Evolutionary conservation across 2,329 filamentous ascomycete genomes (phyloP), one percentile per base, ranked within the genome.

Genomic region (Aureobasidium namibiae): DNA sequence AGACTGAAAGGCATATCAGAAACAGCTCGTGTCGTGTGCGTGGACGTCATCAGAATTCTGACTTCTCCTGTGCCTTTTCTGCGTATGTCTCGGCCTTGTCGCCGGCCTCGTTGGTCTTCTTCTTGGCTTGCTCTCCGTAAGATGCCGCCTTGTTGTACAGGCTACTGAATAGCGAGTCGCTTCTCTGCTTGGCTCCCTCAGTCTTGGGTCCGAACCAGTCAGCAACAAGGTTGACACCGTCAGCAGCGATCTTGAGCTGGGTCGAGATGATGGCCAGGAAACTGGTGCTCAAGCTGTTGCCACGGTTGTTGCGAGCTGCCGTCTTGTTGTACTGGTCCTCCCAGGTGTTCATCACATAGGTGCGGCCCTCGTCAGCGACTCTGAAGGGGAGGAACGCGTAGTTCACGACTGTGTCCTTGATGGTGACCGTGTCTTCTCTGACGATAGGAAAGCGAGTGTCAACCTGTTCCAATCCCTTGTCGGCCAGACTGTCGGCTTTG

Each of bases 401-500:
- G 62, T 84, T 81, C 68, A 80, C 82, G 64, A 84, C 80, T 0
- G 78, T 81, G 62, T 85, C 79, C 36, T 86, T 75, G 33, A 87
- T 66, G 63, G 74, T 77, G 60, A 66, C 63, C 1, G 77, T 79
- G 63, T 79, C 74, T 64, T 79, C 74, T 70, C 78, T 79, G 63
- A 80, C 76, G 39, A 85, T 80, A n/a, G 80, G 80, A 66, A 84
- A 85, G 4, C 80, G 64, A 78, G 78, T 56, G 65, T 79, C 77
- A 57, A 76, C 66, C 57, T 78, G 74, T 59, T 76, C 74, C 39
- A 77, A 67, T 39, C 72, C 73, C 11, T 70, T 71, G 61, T 69
- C 70, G 65, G 87, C 88, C 56, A 95, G 75, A 61, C 82, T 76
- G 72, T 97, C 94, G 69, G 86, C 92, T 73, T 86, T 90, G 72